Conservation (phyloP, 1,284 basidiomycete species). For the Thecaphora frezii region DNA sequence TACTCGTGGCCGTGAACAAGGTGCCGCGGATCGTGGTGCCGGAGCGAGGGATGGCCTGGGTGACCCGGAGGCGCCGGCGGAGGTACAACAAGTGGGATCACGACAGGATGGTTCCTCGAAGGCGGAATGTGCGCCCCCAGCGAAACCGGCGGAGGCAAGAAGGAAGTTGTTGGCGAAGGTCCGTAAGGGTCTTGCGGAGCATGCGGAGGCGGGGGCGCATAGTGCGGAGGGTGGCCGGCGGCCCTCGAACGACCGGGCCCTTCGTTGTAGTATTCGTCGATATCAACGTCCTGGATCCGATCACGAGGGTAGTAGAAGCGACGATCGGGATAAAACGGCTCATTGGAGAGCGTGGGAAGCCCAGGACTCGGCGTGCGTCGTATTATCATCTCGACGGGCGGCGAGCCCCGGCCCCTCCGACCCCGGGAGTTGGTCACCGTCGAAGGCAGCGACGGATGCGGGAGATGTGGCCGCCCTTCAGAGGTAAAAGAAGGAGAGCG, state of each 20-base stretch:
- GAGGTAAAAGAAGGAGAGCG: constrained; percentile 20
- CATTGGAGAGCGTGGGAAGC: constrained; percentile 16
- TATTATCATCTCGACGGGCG: constrained; percentile 10
- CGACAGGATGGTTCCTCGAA: no score
- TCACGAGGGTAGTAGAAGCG: constrained; percentile 33
- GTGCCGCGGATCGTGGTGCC: constrained; percentile 14
- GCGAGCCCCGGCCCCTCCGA: no score
- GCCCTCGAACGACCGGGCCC: background rate
- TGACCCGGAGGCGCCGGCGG: background rate
- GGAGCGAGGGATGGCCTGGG: constrained; percentile 9
- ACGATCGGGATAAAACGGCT: constrained; percentile 34
- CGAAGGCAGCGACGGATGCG: constrained; percentile 21
- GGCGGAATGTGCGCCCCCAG: background rate
- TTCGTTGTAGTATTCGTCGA: constrained; percentile 33
- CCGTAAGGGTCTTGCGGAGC: background rate
- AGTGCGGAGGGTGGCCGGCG: background rate
- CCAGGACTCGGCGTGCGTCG: constrained; percentile 20
- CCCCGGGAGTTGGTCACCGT: constrained; percentile 3
- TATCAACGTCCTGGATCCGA: constrained; percentile 32
- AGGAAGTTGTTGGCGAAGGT: background rate
- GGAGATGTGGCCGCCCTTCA: constrained; percentile 23
- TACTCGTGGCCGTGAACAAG: constrained; percentile 11
- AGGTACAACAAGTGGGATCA: background rate
- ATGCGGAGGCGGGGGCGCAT: background rate
- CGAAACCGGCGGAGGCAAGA: background rate